Evolutionary conservation across 306 rosid species (phyloP), one percentile per base, ranked within the genome.

Genomic region (Castanopsis chinensis): DNA sequence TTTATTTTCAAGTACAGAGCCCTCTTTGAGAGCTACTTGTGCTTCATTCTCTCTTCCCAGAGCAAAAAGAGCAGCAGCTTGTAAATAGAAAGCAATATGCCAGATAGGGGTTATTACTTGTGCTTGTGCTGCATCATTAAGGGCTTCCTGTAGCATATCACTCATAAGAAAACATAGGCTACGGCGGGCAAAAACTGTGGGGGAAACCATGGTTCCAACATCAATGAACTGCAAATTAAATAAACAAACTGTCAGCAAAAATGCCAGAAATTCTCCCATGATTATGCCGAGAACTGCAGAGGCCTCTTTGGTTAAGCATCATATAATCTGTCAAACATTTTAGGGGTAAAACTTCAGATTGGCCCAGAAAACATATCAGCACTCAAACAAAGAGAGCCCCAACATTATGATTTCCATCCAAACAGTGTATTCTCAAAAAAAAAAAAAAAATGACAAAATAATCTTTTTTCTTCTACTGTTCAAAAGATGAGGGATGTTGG

Each of bases 131-230:
- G 98, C 98, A 80, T 96, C 99, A 35, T 83, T 77, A 33, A 93
- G 91, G 67, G 97, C 99, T 85, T 93, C 97, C 67, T 89, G 88
- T 19, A 94, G 90, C 98, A 89, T 88, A 28, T 85, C 89, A 82
- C 49, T 86, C 76, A 95, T 77, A 69, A 95, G 93, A 80, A 90
- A 87, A 41, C 89, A 88, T 83, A 95, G 85, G 82, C 99, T 88
- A 23, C 99, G 97, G 30, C 99, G 96, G n/a, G 98, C 98, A 82
- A 77, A 91, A 67, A 96, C 80, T 3, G 97, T 96, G 0, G 99
- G 99, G 27, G 98, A 96, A 73, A 90, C 80, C 98, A 93, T 91
- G 56, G 96, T 91, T 75, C 99, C 99, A 57, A 86, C 97, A 0
- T 83, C 89, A 54, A 93, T 91, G 89, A 96, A 93, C 97, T 96